Conservation (phyloP, 2,329 filamentous ascomycete species). For the Colletotrichum sp. region DNA sequence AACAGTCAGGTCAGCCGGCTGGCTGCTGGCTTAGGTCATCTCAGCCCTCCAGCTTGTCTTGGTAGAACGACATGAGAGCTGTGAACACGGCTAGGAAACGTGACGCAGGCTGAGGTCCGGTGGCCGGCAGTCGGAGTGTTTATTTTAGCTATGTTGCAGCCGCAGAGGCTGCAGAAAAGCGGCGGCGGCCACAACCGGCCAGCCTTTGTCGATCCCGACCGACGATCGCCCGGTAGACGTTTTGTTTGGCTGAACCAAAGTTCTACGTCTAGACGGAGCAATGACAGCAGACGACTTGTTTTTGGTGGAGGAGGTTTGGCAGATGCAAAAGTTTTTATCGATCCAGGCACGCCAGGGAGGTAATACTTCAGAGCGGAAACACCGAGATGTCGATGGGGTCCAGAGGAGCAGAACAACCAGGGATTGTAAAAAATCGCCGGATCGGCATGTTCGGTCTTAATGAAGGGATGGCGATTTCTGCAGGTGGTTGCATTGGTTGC, state of each 20-base stretch:
- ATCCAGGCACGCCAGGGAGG: neutral
- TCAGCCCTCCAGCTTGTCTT: neutral
- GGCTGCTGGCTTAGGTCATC: neutral
- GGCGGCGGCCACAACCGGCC: neutral
- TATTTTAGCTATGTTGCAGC: conserved; percentile 8
- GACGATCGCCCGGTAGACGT: neutral
- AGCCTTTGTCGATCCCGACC: neutral
- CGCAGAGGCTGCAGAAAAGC: conserved; percentile 5
- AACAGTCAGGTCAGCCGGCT: neutral
- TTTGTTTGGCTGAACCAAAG: neutral
- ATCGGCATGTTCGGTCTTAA: neutral
- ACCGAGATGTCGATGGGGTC: conserved; percentile 3
- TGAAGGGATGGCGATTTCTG: neutral
- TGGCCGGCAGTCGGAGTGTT: neutral
- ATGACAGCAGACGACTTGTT: neutral
- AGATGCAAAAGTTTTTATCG: neutral
- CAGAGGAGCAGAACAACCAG: neutral
- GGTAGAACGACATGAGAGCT: neutral
- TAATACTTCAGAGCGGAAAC: neutral
- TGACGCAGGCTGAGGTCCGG: neutral
- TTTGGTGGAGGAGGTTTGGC: neutral
- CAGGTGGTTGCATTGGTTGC: neutral
- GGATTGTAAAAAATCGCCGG: neutral
- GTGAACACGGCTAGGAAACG: neutral
- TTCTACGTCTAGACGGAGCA: neutral